These are phyloP conservation scores for Nelumbo lutea DNA, from an alignment of 164 flowering plant genomes.

Conservation along the genomic window DNA sequence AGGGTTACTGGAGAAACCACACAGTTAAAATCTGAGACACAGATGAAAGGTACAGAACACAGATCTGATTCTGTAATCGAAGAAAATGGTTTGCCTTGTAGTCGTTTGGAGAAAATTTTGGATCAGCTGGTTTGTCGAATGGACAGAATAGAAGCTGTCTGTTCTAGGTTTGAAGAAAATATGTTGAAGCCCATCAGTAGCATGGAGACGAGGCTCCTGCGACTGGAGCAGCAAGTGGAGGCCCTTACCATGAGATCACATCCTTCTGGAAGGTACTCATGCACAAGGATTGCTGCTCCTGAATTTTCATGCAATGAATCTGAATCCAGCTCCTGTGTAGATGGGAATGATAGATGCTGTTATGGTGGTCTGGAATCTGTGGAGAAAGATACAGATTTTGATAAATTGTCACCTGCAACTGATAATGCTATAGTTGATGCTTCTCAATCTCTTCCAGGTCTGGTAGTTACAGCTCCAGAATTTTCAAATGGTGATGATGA, in stretches of 20 bases:
- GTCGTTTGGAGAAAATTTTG: constrained; percentile 41
- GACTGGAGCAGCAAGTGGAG: constrained; percentile 63
- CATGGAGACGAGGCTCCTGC: constrained; percentile 68
- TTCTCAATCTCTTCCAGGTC: constrained; percentile 31
- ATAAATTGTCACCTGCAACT: constrained; percentile 9
- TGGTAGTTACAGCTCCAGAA: constrained; percentile 57
- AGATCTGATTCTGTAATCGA: constrained; percentile 13
- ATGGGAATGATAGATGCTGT: constrained; percentile 16
- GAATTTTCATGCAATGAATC: constrained; percentile 40
- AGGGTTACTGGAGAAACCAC: constrained; percentile 4
- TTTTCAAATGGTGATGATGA: constrained; percentile 49
- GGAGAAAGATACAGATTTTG: constrained; percentile 19
- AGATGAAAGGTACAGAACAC: constrained; percentile 16
- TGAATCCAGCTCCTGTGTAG: constrained; percentile 32
- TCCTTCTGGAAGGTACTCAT: constrained; percentile 19
- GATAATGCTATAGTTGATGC: constrained; percentile 18
- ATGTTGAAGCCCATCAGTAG: constrained; percentile 64
- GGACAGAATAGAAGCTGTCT: constrained; percentile 56
- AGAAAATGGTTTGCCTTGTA: constrained; percentile 11
- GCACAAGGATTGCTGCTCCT: constrained; percentile 48
- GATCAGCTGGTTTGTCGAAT: constrained; percentile 67
- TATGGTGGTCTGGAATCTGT: constrained; percentile 19
- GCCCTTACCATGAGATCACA: constrained; percentile 31
- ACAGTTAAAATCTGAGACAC: constrained; percentile 9
- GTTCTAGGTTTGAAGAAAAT: constrained; percentile 67